Evolutionary conservation across 108 stramenopile species (phyloP).

Genomic region (Bacterosira constricta): DNA sequence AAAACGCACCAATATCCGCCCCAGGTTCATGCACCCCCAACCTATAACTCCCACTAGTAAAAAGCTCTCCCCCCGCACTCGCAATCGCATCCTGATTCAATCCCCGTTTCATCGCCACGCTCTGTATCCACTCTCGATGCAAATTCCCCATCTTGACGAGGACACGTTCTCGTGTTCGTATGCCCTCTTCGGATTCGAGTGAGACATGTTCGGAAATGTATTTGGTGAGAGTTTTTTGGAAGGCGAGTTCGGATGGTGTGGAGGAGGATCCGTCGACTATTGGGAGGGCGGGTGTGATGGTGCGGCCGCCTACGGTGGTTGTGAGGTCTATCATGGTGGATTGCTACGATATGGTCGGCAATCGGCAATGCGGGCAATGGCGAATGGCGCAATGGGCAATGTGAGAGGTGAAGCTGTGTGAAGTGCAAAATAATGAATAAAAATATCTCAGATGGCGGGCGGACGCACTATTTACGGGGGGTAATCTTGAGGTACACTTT

Average conservation of each 20-base stretch:
- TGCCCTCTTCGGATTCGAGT: constrained; percentile 73
- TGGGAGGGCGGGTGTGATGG: constrained; percentile 74
- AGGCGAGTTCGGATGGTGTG: constrained; percentile 56
- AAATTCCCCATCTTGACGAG: constrained; percentile 72
- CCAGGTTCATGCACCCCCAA: constrained; percentile 96
- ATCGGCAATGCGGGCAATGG: too few relatives aligned
- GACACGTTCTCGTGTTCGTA: constrained; percentile 79
- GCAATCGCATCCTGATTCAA: constrained; percentile 65
- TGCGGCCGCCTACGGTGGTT: constrained; percentile 75
- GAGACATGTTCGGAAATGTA: constrained; percentile 70
- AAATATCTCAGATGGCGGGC: too few relatives aligned
- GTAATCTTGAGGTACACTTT: too few relatives aligned
- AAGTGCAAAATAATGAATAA: too few relatives aligned
- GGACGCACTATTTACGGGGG: too few relatives aligned
- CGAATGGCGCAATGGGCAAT: too few relatives aligned
- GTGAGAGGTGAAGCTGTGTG: too few relatives aligned
- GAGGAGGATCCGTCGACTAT: constrained; percentile 71
- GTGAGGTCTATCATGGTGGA: constrained; percentile 43
- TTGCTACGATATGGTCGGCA: neutral
- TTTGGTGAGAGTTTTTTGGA: constrained; percentile 49
- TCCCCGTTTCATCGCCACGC: constrained; percentile 61
- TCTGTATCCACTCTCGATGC: constrained; percentile 73
- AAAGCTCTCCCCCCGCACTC: constrained; percentile 82
- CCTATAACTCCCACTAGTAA: constrained; percentile 93
- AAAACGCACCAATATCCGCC: constrained; percentile 91